A percentile compares a stretch with the other conserved stretches of the same genome.
These are phyloP conservation scores for Hygrocybe punicea DNA, from an alignment of 768 basidiomycete genomes.

Conservation along the genomic window DNA sequence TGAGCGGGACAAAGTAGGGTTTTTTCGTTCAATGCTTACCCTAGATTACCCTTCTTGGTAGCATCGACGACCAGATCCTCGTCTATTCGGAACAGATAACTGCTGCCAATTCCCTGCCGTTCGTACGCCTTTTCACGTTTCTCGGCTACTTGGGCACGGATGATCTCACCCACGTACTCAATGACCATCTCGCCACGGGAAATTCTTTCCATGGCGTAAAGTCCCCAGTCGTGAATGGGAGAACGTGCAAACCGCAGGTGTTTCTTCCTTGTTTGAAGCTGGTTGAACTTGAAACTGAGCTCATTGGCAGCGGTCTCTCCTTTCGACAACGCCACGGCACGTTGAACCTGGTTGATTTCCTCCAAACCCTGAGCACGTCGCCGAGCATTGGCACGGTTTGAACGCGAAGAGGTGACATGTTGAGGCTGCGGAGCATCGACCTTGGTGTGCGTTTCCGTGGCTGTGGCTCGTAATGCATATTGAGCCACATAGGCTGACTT, in stretches of 20 bases:
- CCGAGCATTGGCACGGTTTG: constrained; percentile 89
- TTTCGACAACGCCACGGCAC: constrained; percentile 71
- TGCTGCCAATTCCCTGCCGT: constrained; percentile 95
- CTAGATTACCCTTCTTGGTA: constrained; percentile 98
- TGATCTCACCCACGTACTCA: constrained; percentile 98
- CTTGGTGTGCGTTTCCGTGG: constrained; percentile 40
- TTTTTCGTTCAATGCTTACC: constrained; percentile 52
- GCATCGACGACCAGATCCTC: constrained; percentile 98
- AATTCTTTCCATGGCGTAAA: constrained; percentile 97
- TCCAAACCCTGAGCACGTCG: constrained; percentile 90
- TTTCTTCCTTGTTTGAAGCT: constrained; percentile 96
- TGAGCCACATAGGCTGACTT: constrained; percentile 92
- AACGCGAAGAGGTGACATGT: constrained; percentile 71
- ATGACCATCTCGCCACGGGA: constrained; percentile 97
- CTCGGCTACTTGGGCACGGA: constrained; percentile 92
- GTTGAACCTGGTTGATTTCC: constrained; percentile 89
- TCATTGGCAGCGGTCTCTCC: constrained; percentile 68
- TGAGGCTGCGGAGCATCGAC: constrained; percentile 49
- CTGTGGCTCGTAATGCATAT: constrained; percentile 56
- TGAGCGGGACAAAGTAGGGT: constrained; percentile 9
- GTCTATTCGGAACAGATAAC: constrained; percentile 96
- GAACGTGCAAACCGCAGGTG: constrained; percentile 92
- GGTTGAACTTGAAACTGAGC: constrained; percentile 93
- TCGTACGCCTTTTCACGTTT: constrained; percentile 97
- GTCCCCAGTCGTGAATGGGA: constrained; percentile 97